These are phyloP conservation scores for Fusarium mexicanum DNA, from an alignment of 2,329 filamentous ascomycete genomes.

Conservation along the genomic window DNA sequence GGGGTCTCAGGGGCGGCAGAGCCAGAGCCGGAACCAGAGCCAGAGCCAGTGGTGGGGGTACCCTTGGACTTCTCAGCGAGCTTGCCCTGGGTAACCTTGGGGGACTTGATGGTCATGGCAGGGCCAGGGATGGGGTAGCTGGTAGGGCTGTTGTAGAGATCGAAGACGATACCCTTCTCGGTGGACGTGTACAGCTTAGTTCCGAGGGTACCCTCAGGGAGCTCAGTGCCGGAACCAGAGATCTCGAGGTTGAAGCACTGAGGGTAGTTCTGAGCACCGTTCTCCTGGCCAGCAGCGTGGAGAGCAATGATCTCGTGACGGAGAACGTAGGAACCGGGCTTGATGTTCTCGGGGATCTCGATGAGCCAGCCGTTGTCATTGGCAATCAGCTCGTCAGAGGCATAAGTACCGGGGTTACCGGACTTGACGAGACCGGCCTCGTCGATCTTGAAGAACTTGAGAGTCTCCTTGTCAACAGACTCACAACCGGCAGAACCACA, in stretches of 20 bases:
- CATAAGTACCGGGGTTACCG: constrained; percentile 50
- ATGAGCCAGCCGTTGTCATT: constrained; percentile 50
- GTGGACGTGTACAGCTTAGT: constrained; percentile 45
- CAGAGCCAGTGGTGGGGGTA: constrained; percentile 18
- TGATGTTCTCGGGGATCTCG: constrained; percentile 49
- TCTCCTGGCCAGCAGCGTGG: constrained; percentile 53
- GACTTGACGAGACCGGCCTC: constrained; percentile 62
- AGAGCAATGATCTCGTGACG: constrained; percentile 64
- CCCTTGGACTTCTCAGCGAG: constrained; percentile 24
- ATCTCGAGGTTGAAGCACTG: constrained; percentile 62
- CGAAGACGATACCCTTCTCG: constrained; percentile 49
- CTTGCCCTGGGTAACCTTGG: constrained; percentile 31
- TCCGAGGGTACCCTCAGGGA: constrained; percentile 47
- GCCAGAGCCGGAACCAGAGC: not conserved
- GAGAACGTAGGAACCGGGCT: constrained; percentile 57
- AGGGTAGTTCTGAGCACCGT: constrained; percentile 63
- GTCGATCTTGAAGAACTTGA: constrained; percentile 74
- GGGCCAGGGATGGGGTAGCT: constrained; percentile 46
- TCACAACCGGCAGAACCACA: constrained; percentile 65
- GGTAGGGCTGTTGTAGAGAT: constrained; percentile 44
- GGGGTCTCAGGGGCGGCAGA: not conserved
- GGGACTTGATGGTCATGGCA: constrained; percentile 34
- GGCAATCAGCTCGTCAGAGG: constrained; percentile 54
- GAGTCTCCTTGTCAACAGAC: constrained; percentile 60
- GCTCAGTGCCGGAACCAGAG: constrained; percentile 52